Evolutionary conservation across 257 asterid species (phyloP), one percentile per base, ranked within the genome.

Genomic region (Lavandula angustifolia): DNA sequence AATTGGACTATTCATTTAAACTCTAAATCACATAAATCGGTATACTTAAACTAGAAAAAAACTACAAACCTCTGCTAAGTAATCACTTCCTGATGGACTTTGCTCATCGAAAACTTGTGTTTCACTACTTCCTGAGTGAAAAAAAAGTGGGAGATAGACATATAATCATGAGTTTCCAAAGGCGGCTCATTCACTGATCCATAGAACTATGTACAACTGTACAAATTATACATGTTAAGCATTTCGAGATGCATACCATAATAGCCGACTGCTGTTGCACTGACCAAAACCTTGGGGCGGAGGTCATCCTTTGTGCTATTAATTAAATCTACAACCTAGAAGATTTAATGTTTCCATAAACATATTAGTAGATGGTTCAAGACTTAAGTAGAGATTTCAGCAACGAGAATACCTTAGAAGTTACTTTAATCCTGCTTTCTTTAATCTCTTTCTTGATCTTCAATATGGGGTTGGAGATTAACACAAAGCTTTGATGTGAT

Each of bases 391-490:
- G 54, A 54, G 29, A 62, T 17, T 59, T 43, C 71, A 55, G 34
- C 69, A 50, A 64, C 37, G 13, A 18, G 38, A 18, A 44, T 63
- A 92, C 95, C 91, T 85, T 87, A 17, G 98, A 75, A 67, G 98
- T 92, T 52, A 65, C 85, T 73, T 71, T 84, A 63, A 92, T 72
- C 85, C 98, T 81, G 95, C 98, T 92, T 38, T 74, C 77, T 76
- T 89, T 89, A 61, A 92, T 92, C 67, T 92, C 98, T 80, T 85
- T 87, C 91, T 92, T 92, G 80, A 87, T 71, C 98, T 92, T 95
- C 69, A 78, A 66, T 34, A 69, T 14, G 14, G 64, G 53, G 22
- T 33, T 53, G 59, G 69, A 60, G 65, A 73, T 56, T 56, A 62
- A 44, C 52, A 22, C 46, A 53, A 41, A 35, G 54, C 42, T 9